phyloP scores from a whole-genome alignment of 805 yeast species.

The Hanseniaspora lachancei region DNA sequence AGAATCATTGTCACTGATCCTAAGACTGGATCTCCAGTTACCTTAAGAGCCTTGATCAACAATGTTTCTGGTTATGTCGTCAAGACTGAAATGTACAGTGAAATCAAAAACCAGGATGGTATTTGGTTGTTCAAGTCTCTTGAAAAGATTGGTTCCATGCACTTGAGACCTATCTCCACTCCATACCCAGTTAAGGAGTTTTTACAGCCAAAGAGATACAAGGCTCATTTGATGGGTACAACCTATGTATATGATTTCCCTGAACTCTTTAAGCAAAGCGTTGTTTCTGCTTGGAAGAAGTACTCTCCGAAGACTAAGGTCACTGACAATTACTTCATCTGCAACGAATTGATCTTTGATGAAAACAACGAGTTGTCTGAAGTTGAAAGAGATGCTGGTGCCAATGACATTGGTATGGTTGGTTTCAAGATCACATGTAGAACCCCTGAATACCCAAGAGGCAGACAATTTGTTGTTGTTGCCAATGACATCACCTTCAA shows the following conservation, averaged over 20 bases:
- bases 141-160: conserved; percentile 95
- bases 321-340: conserved; percentile 66
- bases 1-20: conserved; percentile 91
- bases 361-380: conserved; percentile 71
- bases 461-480: conserved; percentile 82
- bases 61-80: conserved; percentile 96
- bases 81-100: conserved; percentile 86
- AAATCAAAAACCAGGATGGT: conserved; percentile 79
- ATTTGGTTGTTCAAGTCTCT: conserved; percentile 96
- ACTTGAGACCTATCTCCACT: conserved; percentile 84
- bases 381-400: conserved; percentile 90
- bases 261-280: conserved; percentile 90
- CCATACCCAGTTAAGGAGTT: conserved; percentile 97
- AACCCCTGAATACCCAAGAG: conserved; percentile 94
- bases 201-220: conserved; percentile 95
- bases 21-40: conserved; percentile 76
- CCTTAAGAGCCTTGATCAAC: conserved; percentile 90
- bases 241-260: conserved; percentile 98
- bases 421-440: conserved; percentile 83
- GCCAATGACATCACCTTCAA: conserved; percentile 96
- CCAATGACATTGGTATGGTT: conserved; percentile 93
- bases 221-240: conserved; percentile 96
- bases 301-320: conserved; percentile 40
- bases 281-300: conserved; percentile 71
- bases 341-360: conserved; percentile 70